A percentile compares a stretch with the other conserved stretches of the same genome.
These are phyloP conservation scores for Phaffia rhodozyma DNA, from an alignment of 1,284 basidiomycete genomes.

Conservation along the genomic window DNA sequence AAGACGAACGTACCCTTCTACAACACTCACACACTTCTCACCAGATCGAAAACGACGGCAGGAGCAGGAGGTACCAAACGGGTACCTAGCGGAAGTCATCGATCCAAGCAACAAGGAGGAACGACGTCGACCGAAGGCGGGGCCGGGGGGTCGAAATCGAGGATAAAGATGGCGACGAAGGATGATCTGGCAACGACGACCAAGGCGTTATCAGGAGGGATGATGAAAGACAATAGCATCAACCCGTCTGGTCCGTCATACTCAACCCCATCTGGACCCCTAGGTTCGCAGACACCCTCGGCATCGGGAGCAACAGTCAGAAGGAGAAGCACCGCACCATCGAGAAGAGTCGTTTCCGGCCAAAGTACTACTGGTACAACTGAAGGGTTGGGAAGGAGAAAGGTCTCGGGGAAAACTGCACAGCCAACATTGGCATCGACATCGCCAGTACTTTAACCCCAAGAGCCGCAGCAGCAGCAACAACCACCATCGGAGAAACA, in stretches of 20 bases:
- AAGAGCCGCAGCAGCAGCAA: no score
- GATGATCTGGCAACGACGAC: neutral
- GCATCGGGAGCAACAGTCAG: neutral
- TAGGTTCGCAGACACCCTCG: neutral
- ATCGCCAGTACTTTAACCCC: no score
- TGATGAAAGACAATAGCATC: neutral
- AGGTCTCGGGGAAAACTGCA: no score
- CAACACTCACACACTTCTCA: neutral
- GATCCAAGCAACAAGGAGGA: neutral
- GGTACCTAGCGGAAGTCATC: conserved; percentile 8
- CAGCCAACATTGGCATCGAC: no score
- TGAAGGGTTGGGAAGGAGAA: no score
- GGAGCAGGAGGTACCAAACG: neutral
- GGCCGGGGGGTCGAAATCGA: neutral
- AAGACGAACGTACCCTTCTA: neutral
- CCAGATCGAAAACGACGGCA: neutral
- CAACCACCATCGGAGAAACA: no score
- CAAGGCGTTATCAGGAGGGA: neutral
- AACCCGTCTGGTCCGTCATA: neutral
- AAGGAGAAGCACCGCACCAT: conserved; percentile 7
- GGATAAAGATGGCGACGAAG: neutral
- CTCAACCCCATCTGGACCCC: neutral
- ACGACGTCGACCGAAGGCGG: neutral
- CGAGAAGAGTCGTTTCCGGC: neutral
- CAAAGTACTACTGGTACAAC: no score